These are phyloP conservation scores for Paramarasmius palmivorus DNA, from an alignment of 1,284 basidiomycete genomes.

Conservation along the genomic window DNA sequence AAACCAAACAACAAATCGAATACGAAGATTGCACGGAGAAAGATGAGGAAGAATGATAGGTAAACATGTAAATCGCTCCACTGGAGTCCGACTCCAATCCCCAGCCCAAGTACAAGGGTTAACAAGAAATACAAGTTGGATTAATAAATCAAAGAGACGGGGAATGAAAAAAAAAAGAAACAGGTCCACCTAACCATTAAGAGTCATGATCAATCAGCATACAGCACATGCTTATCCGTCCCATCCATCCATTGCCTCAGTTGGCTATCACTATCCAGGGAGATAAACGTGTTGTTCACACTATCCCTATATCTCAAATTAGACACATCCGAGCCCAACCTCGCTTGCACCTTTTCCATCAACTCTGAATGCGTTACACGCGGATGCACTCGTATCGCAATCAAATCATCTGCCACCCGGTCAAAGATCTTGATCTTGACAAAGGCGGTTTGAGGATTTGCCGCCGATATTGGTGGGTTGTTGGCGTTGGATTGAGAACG, in stretches of 20 bases:
- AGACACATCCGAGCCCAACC: conserved; percentile 77
- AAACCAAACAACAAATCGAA: conserved; percentile 3
- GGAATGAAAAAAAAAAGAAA: too few species aligned
- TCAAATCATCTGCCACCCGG: conserved; percentile 87
- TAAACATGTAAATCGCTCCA: not conserved
- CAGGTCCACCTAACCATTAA: not conserved
- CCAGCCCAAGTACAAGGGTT: too few species aligned
- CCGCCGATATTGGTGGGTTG: conserved; percentile 71
- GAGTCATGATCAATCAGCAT: conserved; percentile 58
- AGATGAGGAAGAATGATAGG: not conserved
- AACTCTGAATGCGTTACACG: conserved; percentile 83
- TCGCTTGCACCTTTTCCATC: conserved; percentile 87
- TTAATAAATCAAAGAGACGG: not conserved
- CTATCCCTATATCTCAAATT: conserved; percentile 77
- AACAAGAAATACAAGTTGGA: too few species aligned
- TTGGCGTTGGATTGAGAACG: conserved; percentile 60
- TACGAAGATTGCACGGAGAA: not conserved
- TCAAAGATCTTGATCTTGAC: conserved; percentile 99
- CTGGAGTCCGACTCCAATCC: too few species aligned
- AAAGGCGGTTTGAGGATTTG: conserved; percentile 80
- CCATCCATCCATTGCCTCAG: conserved; percentile 80
- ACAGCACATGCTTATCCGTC: conserved; percentile 88
- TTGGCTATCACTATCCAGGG: conserved; percentile 70
- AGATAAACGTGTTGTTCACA: conserved; percentile 62
- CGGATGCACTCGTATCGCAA: conserved; percentile 98